phyloP scores from a whole-genome alignment of 345 rosid genomes.

The Angophora floribunda region DNA sequence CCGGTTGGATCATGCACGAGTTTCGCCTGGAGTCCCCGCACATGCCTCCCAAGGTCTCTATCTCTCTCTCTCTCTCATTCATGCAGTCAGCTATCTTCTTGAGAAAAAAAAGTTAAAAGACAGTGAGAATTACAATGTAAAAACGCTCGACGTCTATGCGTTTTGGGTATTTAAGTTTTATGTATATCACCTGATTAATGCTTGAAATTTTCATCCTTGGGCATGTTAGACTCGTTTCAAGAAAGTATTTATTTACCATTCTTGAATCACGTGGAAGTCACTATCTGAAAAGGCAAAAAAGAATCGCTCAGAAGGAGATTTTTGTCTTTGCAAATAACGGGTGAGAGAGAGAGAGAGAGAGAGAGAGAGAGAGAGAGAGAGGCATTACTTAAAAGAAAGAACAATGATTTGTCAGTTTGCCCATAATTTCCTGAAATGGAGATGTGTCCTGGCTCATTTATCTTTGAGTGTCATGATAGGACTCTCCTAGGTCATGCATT shows the following conservation, averaged over 20 bases:
- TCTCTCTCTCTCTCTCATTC: background rate
- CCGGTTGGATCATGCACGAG: slow-evolving; percentile 99
- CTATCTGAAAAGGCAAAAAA: background rate
- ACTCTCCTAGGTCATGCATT: background rate
- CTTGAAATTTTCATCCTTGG: background rate
- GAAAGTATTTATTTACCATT: background rate
- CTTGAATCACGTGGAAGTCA: background rate
- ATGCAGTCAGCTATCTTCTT: background rate
- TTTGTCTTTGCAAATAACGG: background rate
- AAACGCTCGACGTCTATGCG: background rate
- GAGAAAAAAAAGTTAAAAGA: background rate
- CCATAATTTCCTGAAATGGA: background rate
- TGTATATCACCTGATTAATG: background rate
- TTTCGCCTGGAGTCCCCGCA: slow-evolving; percentile 86
- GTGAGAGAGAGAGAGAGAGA: background rate
- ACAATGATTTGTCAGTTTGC: background rate
- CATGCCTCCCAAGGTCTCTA: slow-evolving; percentile 88
- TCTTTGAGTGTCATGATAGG: background rate
- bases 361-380: background rate
- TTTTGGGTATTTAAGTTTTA: background rate
- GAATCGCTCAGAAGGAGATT: background rate
- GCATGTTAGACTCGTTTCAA: background rate
- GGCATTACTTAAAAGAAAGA: background rate
- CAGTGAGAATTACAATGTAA: background rate
- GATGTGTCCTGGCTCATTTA: background rate